Percentiles rank a stretch among this genome's conserved stretches.
phyloP scores from a whole-genome alignment of 495 filamentous ascomycete species.

The Haplographium delicatum region DNA sequence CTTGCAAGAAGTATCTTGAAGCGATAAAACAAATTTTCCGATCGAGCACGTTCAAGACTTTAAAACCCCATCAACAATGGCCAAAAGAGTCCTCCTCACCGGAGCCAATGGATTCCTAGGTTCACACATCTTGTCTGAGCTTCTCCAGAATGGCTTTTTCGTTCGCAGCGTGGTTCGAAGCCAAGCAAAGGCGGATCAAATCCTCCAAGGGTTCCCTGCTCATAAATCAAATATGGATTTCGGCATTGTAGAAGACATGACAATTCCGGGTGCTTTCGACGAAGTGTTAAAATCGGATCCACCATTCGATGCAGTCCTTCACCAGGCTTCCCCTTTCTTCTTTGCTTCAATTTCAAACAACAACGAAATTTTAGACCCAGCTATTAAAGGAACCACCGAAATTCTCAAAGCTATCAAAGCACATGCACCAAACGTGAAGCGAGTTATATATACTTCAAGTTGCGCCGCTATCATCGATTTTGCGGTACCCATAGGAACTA shows the following conservation, averaged over 20 bases:
- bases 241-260: slow-evolving; percentile 29
- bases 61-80: background rate
- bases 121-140: slow-evolving; percentile 17
- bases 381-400: slow-evolving; percentile 28
- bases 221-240: slow-evolving; percentile 23
- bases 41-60: background rate
- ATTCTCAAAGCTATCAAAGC: slow-evolving; percentile 29
- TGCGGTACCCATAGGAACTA: slow-evolving; percentile 27
- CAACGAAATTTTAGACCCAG: slow-evolving; percentile 29
- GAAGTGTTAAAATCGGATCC: slow-evolving; percentile 24
- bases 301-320: slow-evolving; percentile 31
- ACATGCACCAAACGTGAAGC: slow-evolving; percentile 17
- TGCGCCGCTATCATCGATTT: slow-evolving; percentile 30
- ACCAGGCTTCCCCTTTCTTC: slow-evolving; percentile 35
- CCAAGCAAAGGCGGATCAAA: slow-evolving; percentile 16
- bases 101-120: slow-evolving; percentile 35
- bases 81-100: slow-evolving; percentile 26
- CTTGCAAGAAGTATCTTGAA: too few relatives aligned
- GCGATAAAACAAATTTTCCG: too few relatives aligned
- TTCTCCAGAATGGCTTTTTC: slow-evolving; percentile 24
- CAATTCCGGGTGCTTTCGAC: slow-evolving; percentile 25
- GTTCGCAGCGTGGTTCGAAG: slow-evolving; percentile 24
- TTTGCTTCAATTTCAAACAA: slow-evolving; percentile 20
- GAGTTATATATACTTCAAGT: slow-evolving; percentile 32
- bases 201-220: slow-evolving; percentile 12